These are phyloP conservation scores for Sarocladium kiliense DNA, from an alignment of 2,329 filamentous ascomycete genomes.

Conservation along the genomic window DNA sequence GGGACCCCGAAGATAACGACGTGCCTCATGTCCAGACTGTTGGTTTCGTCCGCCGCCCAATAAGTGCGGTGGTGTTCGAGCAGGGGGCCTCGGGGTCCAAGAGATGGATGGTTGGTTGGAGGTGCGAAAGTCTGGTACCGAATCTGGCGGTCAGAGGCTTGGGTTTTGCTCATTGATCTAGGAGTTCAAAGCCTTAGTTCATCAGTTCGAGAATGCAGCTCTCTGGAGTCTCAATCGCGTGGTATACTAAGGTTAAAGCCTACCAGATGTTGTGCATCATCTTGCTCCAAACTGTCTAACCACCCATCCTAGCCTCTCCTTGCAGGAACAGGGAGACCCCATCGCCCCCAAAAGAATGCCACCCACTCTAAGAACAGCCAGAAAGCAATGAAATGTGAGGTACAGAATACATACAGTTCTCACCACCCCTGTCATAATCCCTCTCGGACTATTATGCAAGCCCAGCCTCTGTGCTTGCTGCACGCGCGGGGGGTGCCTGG, in stretches of 20 bases:
- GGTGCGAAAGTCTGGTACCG: background rate
- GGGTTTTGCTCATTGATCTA: background rate
- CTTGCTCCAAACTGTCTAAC: too few species aligned
- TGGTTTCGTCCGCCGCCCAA: background rate
- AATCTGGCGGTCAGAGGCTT: conserved; percentile 4
- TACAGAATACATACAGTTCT: background rate
- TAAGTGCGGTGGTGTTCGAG: background rate
- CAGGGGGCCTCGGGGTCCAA: background rate
- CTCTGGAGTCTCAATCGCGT: too few species aligned
- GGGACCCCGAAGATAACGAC: too few species aligned
- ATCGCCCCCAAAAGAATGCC: too few species aligned
- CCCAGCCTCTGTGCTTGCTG: background rate
- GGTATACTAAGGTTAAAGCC: too few species aligned
- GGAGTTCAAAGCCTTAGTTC: too few species aligned
- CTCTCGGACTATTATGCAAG: conserved; percentile 2
- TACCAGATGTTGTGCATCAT: too few species aligned
- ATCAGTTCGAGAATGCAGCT: too few species aligned
- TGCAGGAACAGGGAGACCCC: too few species aligned
- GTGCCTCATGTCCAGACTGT: background rate
- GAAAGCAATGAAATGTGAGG: too few species aligned
- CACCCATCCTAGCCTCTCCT: too few species aligned
- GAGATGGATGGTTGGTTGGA: background rate
- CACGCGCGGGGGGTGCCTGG: background rate
- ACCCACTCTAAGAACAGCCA: too few species aligned
- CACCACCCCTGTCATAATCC: background rate